Evolutionary conservation across 73 alveolate species (phyloP).

Genomic region (Blepharisma japonicum): DNA sequence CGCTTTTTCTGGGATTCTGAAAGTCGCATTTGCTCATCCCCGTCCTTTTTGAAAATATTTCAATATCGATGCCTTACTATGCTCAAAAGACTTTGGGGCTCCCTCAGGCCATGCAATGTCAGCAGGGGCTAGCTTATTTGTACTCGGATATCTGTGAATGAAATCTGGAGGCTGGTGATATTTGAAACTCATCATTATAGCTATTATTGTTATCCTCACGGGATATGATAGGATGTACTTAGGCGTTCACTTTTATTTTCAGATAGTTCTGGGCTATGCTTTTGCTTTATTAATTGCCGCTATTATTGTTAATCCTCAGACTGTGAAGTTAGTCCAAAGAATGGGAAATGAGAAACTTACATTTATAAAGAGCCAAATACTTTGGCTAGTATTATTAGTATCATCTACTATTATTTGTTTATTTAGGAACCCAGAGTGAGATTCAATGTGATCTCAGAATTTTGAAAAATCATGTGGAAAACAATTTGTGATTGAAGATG

Average conservation of each 20-base stretch:
- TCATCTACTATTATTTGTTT: too few relatives aligned
- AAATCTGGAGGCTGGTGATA: not conserved
- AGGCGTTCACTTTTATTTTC: constrained; percentile 23
- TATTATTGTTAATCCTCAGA: not conserved
- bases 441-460: too few relatives aligned
- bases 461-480: too few relatives aligned
- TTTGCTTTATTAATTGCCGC: constrained; percentile 12
- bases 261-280: constrained; percentile 3
- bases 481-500: too few relatives aligned
- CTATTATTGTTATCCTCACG: not conserved
- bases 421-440: too few relatives aligned
- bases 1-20: constrained; percentile 14
- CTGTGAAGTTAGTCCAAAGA: too few relatives aligned
- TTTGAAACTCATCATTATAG: not conserved
- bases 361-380: too few relatives aligned
- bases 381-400: too few relatives aligned
- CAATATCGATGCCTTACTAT: not conserved
- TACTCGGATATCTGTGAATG: not conserved
- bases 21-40: constrained; percentile 7
- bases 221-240: constrained; percentile 21
- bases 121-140: constrained; percentile 1
- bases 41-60: constrained; percentile 4
- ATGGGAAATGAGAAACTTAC: too few relatives aligned
- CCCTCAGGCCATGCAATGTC: constrained; percentile 27
- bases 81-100: constrained; percentile 9